phyloP scores from a whole-genome alignment of 1,284 basidiomycete genomes.

The Trametes polyzona region DNA sequence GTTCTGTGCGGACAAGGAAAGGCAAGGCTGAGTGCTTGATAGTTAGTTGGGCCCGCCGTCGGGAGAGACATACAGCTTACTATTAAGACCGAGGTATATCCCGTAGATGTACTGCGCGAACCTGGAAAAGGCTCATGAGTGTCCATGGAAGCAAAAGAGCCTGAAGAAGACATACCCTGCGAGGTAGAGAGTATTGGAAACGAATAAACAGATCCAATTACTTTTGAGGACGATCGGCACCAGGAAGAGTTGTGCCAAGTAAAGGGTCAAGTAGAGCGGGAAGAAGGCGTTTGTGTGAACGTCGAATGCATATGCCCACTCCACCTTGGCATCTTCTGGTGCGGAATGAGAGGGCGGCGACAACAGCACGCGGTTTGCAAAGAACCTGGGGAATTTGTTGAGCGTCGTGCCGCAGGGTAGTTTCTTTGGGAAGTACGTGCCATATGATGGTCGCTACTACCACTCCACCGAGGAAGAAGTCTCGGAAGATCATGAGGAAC shows the following conservation, averaged over 20 bases:
- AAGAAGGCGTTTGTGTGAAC: slow-evolving; percentile 96
- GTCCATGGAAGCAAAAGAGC: background rate
- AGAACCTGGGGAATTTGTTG: slow-evolving; percentile 46
- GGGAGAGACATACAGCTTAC: slow-evolving; percentile 40
- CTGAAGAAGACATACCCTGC: slow-evolving; percentile 62
- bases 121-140: slow-evolving; percentile 39
- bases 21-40: slow-evolving; percentile 69
- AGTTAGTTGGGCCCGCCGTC: background rate
- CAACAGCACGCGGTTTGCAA: slow-evolving; percentile 72
- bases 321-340: slow-evolving; percentile 73
- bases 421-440: slow-evolving; percentile 41
- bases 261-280: slow-evolving; percentile 87
- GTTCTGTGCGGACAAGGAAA: slow-evolving; percentile 85
- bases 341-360: slow-evolving; percentile 76
- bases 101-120: slow-evolving; percentile 91
- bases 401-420: background rate
- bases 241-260: slow-evolving; percentile 84
- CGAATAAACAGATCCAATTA: slow-evolving; percentile 90
- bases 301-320: slow-evolving; percentile 94
- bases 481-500: slow-evolving; percentile 83
- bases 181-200: slow-evolving; percentile 93
- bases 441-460: slow-evolving; percentile 79
- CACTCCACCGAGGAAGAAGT: slow-evolving; percentile 81
- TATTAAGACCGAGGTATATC: slow-evolving; percentile 86
- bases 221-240: slow-evolving; percentile 80